A percentile compares a stretch with the other conserved stretches of the same genome.
phyloP scores from a whole-genome alignment of 2,329 filamentous ascomycete genomes.

The Aspergillus vadensis region DNA sequence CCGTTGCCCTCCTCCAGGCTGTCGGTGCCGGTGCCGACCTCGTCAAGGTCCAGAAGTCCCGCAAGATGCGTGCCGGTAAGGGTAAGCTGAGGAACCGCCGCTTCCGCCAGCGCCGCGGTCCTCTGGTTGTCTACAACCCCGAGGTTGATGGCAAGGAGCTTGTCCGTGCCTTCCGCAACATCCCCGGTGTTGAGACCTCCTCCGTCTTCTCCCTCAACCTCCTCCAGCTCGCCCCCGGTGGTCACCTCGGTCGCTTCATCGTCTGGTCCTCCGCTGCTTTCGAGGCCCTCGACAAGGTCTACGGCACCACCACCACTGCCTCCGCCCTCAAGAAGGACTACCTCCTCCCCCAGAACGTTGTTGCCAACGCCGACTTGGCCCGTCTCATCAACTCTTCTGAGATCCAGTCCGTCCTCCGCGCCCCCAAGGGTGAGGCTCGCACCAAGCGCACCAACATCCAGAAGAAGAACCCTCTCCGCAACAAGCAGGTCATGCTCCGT shows the following conservation, averaged over 20 bases:
- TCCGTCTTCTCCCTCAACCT: slow-evolving; percentile 95
- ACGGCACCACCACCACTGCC: slow-evolving; percentile 86
- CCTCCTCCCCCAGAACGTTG: slow-evolving; percentile 88
- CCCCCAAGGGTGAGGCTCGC: slow-evolving; percentile 82
- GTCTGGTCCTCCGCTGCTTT: slow-evolving; percentile 98
- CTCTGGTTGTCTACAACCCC: slow-evolving; percentile 96
- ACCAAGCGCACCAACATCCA: slow-evolving; percentile 90
- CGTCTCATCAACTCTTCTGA: slow-evolving; percentile 99
- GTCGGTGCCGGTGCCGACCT: slow-evolving; percentile 88
- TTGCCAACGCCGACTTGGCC: slow-evolving; percentile 91
- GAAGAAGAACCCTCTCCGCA: slow-evolving; percentile 99
- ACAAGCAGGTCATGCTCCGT: slow-evolving; percentile 98
- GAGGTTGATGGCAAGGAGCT: slow-evolving; percentile 94
- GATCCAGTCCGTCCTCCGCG: slow-evolving; percentile 92
- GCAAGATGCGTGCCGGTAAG: slow-evolving; percentile 98
- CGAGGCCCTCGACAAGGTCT: slow-evolving; percentile 94
- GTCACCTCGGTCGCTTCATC: slow-evolving; percentile 98
- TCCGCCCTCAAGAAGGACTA: slow-evolving; percentile 98
- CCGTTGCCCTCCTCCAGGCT: slow-evolving; percentile 83
- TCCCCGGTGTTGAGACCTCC: slow-evolving; percentile 95
- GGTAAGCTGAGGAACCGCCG: slow-evolving; percentile 97
- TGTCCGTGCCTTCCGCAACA: slow-evolving; percentile 95
- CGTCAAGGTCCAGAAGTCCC: slow-evolving; percentile 93
- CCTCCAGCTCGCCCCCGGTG: slow-evolving; percentile 97
- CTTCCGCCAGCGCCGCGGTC: slow-evolving; percentile 95